Conservation (phyloP, 495 filamentous ascomycete species). For the Penicillium fimorum region DNA sequence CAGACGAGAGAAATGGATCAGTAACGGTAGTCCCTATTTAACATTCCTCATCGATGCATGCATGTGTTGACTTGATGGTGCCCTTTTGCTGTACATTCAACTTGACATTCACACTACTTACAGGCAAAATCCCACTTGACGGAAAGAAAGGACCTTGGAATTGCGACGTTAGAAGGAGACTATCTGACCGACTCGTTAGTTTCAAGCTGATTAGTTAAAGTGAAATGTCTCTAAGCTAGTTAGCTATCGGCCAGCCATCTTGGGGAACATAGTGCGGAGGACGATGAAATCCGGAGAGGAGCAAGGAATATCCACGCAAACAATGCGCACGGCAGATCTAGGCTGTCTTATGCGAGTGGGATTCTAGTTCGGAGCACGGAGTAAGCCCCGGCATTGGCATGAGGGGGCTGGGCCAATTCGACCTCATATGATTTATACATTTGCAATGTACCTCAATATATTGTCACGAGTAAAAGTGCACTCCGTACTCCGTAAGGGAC, state of each 20-base stretch:
- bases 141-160: not conserved
- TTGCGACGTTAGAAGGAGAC: not conserved
- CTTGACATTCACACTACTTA: not conserved
- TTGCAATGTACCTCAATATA: not conserved
- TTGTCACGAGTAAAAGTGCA: too few relatives aligned
- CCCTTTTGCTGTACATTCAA: not conserved
- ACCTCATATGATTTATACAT: not conserved
- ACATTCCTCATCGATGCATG: too few relatives aligned
- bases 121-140: not conserved
- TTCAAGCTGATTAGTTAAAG: too few relatives aligned
- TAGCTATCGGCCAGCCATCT: not conserved
- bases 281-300: not conserved
- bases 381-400: not conserved
- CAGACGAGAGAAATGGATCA: too few relatives aligned
- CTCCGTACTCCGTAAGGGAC: not conserved
- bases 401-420: not conserved
- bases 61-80: too few relatives aligned
- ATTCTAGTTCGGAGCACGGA: not conserved
- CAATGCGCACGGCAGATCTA: not conserved
- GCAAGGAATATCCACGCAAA: not conserved
- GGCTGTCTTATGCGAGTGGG: not conserved
- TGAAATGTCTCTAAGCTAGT: not conserved
- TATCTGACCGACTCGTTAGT: not conserved
- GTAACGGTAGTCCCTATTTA: too few relatives aligned
- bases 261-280: not conserved